Percentiles rank a stretch among this genome's conserved stretches.
phyloP scores from a whole-genome alignment of 495 filamentous ascomycete species.

The Podospora fimiseda region DNA sequence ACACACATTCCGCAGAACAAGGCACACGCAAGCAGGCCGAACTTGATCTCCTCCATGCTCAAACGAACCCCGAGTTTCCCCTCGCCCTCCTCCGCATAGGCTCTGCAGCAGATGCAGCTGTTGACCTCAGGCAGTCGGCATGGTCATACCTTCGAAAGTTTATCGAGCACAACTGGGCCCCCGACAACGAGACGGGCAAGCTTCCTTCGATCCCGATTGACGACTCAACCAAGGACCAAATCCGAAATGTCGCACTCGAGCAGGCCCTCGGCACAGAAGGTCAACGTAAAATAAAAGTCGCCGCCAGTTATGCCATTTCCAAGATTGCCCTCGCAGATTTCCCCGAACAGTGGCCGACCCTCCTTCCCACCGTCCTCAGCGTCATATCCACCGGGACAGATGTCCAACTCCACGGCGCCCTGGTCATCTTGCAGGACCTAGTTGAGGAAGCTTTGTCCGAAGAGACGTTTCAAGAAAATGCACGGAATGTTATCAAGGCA shows the following conservation, averaged over 20 bases:
- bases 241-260: conserved; percentile 63
- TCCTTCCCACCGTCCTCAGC: conserved; percentile 73
- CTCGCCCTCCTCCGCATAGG: conserved; percentile 72
- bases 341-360: conserved; percentile 83
- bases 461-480: conserved; percentile 86
- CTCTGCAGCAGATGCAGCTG: conserved; percentile 56
- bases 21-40: conserved; percentile 74
- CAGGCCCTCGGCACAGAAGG: conserved; percentile 69
- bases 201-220: conserved; percentile 59
- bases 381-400: conserved; percentile 67
- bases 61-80: conserved; percentile 62
- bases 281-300: conserved; percentile 77
- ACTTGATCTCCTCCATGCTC: conserved; percentile 61
- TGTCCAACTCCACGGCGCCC: conserved; percentile 75
- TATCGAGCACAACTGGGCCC: conserved; percentile 70
- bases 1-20: conserved; percentile 66
- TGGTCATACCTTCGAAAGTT: conserved; percentile 74
- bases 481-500: conserved; percentile 71
- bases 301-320: conserved; percentile 85
- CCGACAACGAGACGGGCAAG: conserved; percentile 45
- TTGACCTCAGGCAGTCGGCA: conserved; percentile 74
- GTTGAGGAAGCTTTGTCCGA: conserved; percentile 91
- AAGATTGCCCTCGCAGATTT: conserved; percentile 94
- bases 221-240: conserved; percentile 64
- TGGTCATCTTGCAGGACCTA: conserved; percentile 81